Base-by-base conservation (phyloP, 192 early-diverging fungal genomes). In the Coemansia sp. region DNA sequence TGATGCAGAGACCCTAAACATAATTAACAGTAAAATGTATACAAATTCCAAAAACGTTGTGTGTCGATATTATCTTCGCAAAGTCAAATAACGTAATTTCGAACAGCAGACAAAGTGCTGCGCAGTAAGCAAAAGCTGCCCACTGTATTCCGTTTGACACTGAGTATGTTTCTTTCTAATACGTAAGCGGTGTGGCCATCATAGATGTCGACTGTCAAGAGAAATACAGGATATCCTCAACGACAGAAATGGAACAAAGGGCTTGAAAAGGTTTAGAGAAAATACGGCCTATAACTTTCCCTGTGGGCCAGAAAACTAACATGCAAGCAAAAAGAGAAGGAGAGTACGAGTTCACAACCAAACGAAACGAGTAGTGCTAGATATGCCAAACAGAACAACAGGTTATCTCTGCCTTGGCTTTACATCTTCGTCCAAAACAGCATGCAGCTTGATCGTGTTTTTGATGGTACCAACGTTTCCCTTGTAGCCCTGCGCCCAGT, bases 401-500 rank as follows among this genome's bases (percentile, higher is more conserved):
- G 1, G 5, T 41, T 70, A 82, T 45, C 67, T 73, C 24, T 86
- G 71, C 72, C 89, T 88, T 21, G 92, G 92, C 78, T 92, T 95
- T 20, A 94, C 86, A 39, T 97, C 95, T 35, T 88, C 86, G 30
- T 94, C 92, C 20, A 84, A 84, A 0, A 90, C 86, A 24, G 91
- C 84, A 64, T 94, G 92, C 65, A 97, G 75, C 68, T 90, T 87
- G 61, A 97, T 93, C 62, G 87, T 90, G 76, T 89, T 90, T 60
- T 87, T 87, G 52, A 81, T 85, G 36, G 76, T 81, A 46, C 79
- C 72, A 43, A 75, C 51, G 72, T 87, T 82, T 66, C 89, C 77
- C 76, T 90, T 87, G 81, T 95, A 87, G 38, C 91, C 92, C 84
- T 95, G 87, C 63, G 73, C 45, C 92, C 92, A 94, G 82, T 94